Percentiles rank a stretch among this genome's conserved stretches.
These are phyloP conservation scores for Cynara cardunculus DNA, from an alignment of 129 eudicot species.

Conservation along the genomic window DNA sequence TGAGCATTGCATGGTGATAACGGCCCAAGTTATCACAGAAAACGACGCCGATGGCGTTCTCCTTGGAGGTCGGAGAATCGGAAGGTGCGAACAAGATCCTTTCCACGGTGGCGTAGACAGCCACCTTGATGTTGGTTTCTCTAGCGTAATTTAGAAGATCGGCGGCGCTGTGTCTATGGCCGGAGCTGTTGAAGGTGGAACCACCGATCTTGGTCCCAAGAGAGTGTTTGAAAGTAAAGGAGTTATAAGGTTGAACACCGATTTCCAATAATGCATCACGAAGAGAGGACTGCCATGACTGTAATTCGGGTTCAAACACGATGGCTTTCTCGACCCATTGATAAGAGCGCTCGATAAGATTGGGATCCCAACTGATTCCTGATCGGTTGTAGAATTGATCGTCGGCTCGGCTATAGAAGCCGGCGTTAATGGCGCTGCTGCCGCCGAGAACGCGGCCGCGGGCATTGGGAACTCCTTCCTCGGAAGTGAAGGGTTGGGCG, in stretches of 20 bases:
- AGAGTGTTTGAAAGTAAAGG: conserved; percentile 47
- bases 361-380: conserved; percentile 49
- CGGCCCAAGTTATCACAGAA: conserved; percentile 51
- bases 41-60: conserved; percentile 63
- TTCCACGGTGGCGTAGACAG: conserved; percentile 64
- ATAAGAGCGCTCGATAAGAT: conserved; percentile 45
- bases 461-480: conserved; percentile 84
- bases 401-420: conserved; percentile 81
- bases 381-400: conserved; percentile 53
- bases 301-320: conserved; percentile 69
- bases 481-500: conserved; percentile 74
- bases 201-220: conserved; percentile 87
- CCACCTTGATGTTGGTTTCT: conserved; percentile 52
- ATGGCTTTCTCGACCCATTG: conserved; percentile 77
- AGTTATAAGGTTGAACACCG: conserved; percentile 57
- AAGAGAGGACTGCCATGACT: conserved; percentile 64
- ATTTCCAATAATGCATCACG: conserved; percentile 67
- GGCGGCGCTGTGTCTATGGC: conserved; percentile 69
- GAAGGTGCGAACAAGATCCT: conserved; percentile 45
- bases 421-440: conserved; percentile 85
- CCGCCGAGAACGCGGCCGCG: conserved; percentile 90
- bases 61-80: conserved; percentile 8
- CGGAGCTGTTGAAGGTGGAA: conserved; percentile 63
- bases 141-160: conserved; percentile 64
- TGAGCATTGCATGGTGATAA: conserved; percentile 70